A percentile compares a stretch with the other conserved stretches of the same genome.
Evolutionary conservation across 768 basidiomycete genomes (phyloP).

Genomic region (Tricholomella constricta): DNA sequence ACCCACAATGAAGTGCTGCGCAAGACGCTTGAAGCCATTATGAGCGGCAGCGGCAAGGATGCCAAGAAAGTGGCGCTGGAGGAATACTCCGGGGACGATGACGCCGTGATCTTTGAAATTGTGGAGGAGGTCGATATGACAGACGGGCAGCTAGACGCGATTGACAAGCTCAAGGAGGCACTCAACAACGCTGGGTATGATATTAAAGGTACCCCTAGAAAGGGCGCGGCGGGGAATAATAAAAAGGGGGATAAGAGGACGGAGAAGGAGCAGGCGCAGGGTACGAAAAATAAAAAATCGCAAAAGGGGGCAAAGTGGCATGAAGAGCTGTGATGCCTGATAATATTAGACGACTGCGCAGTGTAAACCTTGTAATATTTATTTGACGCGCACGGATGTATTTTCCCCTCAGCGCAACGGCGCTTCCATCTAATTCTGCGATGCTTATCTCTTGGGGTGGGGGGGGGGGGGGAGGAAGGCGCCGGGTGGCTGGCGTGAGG

Average conservation of each 20-base stretch:
- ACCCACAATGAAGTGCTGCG: conserved; percentile 37
- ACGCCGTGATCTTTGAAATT: conserved; percentile 45
- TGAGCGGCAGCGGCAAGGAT: conserved; percentile 24
- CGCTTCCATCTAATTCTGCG: background rate
- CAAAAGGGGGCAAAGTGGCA: conserved; percentile 11
- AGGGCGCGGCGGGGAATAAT: conserved; percentile 26
- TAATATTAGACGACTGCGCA: background rate
- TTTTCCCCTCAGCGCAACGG: background rate
- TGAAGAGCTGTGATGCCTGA: conserved; percentile 18
- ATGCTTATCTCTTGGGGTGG: background rate
- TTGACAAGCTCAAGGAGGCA: conserved; percentile 48
- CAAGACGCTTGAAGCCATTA: conserved; percentile 41
- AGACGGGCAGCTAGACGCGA: conserved; percentile 36
- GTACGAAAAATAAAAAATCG: conserved; percentile 18
- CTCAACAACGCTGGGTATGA: conserved; percentile 58
- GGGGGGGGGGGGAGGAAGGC: background rate
- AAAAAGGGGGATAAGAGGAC: conserved; percentile 33
- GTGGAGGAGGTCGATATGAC: conserved; percentile 46
- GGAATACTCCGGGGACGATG: conserved; percentile 39
- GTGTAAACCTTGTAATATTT: conserved; percentile 5
- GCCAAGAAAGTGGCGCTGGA: conserved; percentile 43
- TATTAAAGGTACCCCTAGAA: conserved; percentile 36
- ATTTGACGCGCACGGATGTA: conserved; percentile 2
- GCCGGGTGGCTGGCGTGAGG: background rate
- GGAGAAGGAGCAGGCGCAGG: conserved; percentile 12